Evolutionary conservation across 352 stramenopile genomes (phyloP), one percentile per base, ranked within the genome.

Genomic region (Phytophthora hibernalis): DNA sequence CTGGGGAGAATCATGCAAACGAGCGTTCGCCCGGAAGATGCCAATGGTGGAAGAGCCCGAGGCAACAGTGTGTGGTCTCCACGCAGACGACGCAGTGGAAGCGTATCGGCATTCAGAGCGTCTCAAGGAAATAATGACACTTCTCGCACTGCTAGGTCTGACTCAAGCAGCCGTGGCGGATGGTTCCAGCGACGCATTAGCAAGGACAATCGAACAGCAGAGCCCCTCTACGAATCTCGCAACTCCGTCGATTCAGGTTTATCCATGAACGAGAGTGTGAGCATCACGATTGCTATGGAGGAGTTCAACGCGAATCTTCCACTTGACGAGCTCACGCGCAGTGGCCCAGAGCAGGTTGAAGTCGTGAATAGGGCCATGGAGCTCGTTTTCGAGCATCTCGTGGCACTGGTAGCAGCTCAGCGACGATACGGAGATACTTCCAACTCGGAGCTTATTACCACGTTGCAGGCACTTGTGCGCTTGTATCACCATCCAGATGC

Each of bases 231-330:
- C 44, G 76, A 83, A 60, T 70, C 66, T 26, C 61, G 80, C 20
- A 76, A 83, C 28, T 87, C 78, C 7, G 72, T 82, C 33, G 79
- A 88, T 9, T 81, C 74, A 1, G 75, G 61, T 8, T 44, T 84
- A 21, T 79, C 74, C 12, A 80, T 88, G 73, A 86, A 88, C 57
- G 80, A 86, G 37, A 67, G 64, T 21, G 40, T 85, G 16, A 80
- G 65, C 35, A 78, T 77, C 10, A 50, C 43, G 12, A 53, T 76
- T 18, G 80, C 80, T 6, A 83, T 89, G 67, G 80, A 89, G 38
- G 80, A 89, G 55, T 59, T 89, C 15, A 89, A 89, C 50, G 70
- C 77, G 4, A 89, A 89, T 26, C 53, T 87, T 5, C 65, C 59
- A 33, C 54, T 89, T 12, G 72, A 77, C 5, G 80, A 80, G 30